Conservation (phyloP, 257 asterid genomes). For the Verbena officinalis region DNA sequence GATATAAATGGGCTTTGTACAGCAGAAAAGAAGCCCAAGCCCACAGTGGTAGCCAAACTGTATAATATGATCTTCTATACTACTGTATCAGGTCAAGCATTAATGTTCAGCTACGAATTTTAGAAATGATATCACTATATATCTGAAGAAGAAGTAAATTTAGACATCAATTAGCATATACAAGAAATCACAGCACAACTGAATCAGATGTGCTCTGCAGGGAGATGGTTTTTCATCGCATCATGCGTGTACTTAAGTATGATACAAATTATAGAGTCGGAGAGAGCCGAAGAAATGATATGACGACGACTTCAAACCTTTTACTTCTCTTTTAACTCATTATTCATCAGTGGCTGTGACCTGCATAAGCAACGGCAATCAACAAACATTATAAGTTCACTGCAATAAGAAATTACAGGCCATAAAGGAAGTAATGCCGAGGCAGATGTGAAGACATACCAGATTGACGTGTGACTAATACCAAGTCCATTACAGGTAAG, state of each 20-base stretch:
- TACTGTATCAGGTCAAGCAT: too few relatives aligned
- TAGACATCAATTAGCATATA: conserved; percentile 20
- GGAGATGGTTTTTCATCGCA: conserved; percentile 2
- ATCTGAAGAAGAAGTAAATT: not conserved
- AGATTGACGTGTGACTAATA: conserved; percentile 50
- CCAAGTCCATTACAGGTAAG: conserved; percentile 77
- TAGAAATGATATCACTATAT: conserved; percentile 4
- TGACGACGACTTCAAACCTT: conserved; percentile 32
- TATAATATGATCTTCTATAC: too few relatives aligned
- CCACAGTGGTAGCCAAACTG: too few relatives aligned
- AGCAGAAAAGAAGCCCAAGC: too few relatives aligned
- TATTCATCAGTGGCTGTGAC: conserved; percentile 55
- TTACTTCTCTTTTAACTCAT: conserved; percentile 42
- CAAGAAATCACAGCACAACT: conserved; percentile 25
- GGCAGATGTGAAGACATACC: conserved; percentile 39
- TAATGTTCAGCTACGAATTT: too few relatives aligned
- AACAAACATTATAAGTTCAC: conserved; percentile 6
- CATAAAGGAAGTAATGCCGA: conserved; percentile 20
- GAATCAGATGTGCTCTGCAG: conserved; percentile 22
- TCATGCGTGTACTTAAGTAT: too few relatives aligned
- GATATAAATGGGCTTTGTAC: too few relatives aligned
- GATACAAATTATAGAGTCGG: too few relatives aligned
- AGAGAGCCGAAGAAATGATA: conserved; percentile 25
- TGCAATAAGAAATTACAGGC: not conserved
- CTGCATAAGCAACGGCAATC: conserved; percentile 41